A percentile compares a stretch with the other conserved stretches of the same genome.
These are phyloP conservation scores for Aspergillus fructus DNA, from an alignment of 2,329 filamentous ascomycete genomes.

Conservation along the genomic window DNA sequence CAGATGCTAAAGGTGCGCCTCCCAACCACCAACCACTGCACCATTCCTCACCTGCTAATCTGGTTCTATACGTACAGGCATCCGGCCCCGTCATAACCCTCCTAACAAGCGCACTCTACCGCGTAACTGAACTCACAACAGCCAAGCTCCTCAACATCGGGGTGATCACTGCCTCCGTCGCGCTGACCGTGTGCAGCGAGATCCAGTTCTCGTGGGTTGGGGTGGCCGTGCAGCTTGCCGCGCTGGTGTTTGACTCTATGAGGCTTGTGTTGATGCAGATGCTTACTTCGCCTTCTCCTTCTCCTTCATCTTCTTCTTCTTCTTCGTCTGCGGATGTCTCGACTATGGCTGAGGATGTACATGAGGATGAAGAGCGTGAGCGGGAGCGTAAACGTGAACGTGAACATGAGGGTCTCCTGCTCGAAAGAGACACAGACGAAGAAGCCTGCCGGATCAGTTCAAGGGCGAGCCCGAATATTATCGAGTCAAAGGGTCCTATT, in stretches of 20 bases:
- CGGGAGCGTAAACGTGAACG: not conserved
- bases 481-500: too few relatives aligned
- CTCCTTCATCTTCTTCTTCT: not conserved
- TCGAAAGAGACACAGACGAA: not conserved
- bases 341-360: not conserved
- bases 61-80: slow-evolving; percentile 54
- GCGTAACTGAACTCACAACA: slow-evolving; percentile 73
- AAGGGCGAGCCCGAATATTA: not conserved
- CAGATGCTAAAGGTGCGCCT: slow-evolving; percentile 90
- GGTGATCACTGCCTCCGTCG: slow-evolving; percentile 85
- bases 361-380: not conserved
- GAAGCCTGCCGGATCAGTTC: not conserved
- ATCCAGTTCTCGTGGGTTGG: slow-evolving; percentile 72
- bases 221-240: slow-evolving; percentile 65
- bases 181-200: slow-evolving; percentile 88
- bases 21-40: not conserved
- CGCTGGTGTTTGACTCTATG: slow-evolving; percentile 73
- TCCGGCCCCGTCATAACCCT: slow-evolving; percentile 93
- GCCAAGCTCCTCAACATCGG: slow-evolving; percentile 86
- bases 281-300: slow-evolving; percentile 57
- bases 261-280: slow-evolving; percentile 79
- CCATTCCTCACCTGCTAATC: too few relatives aligned
- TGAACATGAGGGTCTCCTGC: too few relatives aligned
- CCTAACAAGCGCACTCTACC: slow-evolving; percentile 78
- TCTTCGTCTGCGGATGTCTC: slow-evolving; percentile 22